Evolutionary conservation across 257 asterid species (phyloP).

Genomic region (Craterostigma plantagineum): DNA sequence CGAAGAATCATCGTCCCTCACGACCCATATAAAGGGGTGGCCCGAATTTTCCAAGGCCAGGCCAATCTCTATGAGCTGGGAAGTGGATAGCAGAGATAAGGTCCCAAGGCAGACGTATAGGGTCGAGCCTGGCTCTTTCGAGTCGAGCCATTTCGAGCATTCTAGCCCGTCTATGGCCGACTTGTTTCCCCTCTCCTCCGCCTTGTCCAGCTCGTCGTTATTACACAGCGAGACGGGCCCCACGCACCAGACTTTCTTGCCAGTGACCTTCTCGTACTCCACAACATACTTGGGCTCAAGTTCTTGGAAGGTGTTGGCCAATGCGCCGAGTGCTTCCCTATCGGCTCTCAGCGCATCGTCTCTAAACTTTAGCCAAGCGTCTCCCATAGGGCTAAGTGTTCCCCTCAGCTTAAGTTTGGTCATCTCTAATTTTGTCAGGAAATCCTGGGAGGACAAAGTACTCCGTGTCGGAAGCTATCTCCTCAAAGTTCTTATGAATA

Average conservation of each 20-base stretch:
- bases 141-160: slow-evolving; percentile 33
- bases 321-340: slow-evolving; percentile 21
- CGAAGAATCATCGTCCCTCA: slow-evolving; percentile 15
- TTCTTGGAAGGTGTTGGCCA: slow-evolving; percentile 25
- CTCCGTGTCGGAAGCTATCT: slow-evolving; percentile 14
- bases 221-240: slow-evolving; percentile 36
- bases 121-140: slow-evolving; percentile 13
- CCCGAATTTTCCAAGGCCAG: slow-evolving; percentile 24
- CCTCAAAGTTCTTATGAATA: neutral
- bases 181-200: slow-evolving; percentile 26
- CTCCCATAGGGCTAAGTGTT: neutral
- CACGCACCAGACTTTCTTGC: slow-evolving; percentile 21
- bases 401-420: slow-evolving; percentile 29
- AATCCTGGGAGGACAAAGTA: slow-evolving; percentile 27
- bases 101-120: slow-evolving; percentile 41
- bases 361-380: slow-evolving; percentile 9
- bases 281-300: slow-evolving; percentile 23
- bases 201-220: slow-evolving; percentile 15
- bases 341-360: slow-evolving; percentile 13
- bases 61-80: slow-evolving; percentile 30
- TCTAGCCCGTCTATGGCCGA: slow-evolving; percentile 10
- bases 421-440: slow-evolving; percentile 27
- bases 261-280: slow-evolving; percentile 9
- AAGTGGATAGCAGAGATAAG: slow-evolving; percentile 15
- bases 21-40: slow-evolving; percentile 29